phyloP scores from a whole-genome alignment of 2,329 filamentous ascomycete genomes.

The Claviceps pazoutovae region DNA sequence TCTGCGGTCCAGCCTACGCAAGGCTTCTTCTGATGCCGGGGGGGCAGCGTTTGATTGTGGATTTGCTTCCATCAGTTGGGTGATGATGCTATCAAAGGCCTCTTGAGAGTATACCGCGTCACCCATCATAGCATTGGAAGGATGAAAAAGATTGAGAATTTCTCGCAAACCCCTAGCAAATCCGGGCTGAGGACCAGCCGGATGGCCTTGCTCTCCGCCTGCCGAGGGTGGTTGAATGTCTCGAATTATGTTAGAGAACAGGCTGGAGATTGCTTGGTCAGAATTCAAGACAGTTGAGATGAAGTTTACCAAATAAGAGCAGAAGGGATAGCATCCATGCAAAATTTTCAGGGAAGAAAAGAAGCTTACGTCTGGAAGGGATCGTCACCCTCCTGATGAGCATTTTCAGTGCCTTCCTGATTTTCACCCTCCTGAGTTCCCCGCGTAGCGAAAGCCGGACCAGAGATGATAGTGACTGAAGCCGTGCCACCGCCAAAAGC shows the following conservation, averaged over 20 bases:
- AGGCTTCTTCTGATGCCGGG: conserved; percentile 63
- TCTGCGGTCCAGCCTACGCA: conserved; percentile 58
- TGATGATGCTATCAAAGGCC: conserved; percentile 77
- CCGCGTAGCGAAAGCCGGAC: conserved; percentile 14
- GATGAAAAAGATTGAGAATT: conserved; percentile 40
- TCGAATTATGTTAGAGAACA: conserved; percentile 33
- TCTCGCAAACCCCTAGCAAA: conserved; percentile 30
- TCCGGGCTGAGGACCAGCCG: conserved; percentile 6
- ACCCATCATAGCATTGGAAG: conserved; percentile 42
- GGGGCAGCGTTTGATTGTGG: conserved; percentile 64
- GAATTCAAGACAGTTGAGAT: neutral
- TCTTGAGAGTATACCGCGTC: conserved; percentile 88
- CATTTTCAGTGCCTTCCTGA: neutral
- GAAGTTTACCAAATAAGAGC: neutral
- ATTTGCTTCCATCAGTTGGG: conserved; percentile 75
- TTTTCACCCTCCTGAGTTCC: neutral
- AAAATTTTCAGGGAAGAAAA: neutral
- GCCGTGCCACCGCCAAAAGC: conserved; percentile 27
- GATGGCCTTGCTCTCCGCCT: conserved; percentile 11
- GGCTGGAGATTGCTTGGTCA: conserved; percentile 18
- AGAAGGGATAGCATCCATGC: neutral
- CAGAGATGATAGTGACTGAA: conserved; percentile 34
- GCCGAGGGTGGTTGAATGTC: conserved; percentile 21
- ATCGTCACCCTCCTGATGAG: conserved; percentile 12
- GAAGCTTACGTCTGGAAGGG: conserved; percentile 35